A percentile compares a stretch with the other conserved stretches of the same genome.
These are phyloP conservation scores for Penicillium alfredii DNA, from an alignment of 495 filamentous ascomycete genomes.

Conservation along the genomic window DNA sequence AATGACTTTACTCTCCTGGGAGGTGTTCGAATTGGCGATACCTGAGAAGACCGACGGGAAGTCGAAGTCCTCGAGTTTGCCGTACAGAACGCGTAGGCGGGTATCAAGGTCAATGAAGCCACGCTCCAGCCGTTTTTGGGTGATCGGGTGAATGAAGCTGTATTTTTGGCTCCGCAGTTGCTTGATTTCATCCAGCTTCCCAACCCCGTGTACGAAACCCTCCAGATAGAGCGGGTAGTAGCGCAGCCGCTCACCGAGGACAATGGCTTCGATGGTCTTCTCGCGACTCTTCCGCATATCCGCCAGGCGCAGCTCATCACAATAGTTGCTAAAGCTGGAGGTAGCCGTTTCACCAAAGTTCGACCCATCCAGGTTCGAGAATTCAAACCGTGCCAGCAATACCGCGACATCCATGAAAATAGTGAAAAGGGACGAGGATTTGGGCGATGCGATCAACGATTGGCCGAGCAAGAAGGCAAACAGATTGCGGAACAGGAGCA, in stretches of 20 bases:
- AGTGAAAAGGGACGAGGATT: slow-evolving; percentile 60
- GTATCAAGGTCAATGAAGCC: slow-evolving; percentile 71
- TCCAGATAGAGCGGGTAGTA: slow-evolving; percentile 81
- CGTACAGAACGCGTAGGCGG: slow-evolving; percentile 59
- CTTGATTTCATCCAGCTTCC: slow-evolving; percentile 72
- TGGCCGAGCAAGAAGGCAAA: slow-evolving; percentile 83
- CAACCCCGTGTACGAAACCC: slow-evolving; percentile 87
- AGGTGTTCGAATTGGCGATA: slow-evolving; percentile 70
- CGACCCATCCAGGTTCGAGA: slow-evolving; percentile 72
- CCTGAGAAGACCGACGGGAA: slow-evolving; percentile 91
- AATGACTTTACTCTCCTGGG: slow-evolving; percentile 64
- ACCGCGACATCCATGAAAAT: slow-evolving; percentile 68
- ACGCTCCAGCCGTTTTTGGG: slow-evolving; percentile 72
- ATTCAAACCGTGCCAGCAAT: slow-evolving; percentile 66
- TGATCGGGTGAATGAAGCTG: slow-evolving; percentile 59
- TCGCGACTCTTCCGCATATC: slow-evolving; percentile 80
- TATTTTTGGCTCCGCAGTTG: slow-evolving; percentile 63
- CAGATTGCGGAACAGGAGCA: slow-evolving; percentile 78
- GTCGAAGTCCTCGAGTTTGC: slow-evolving; percentile 73
- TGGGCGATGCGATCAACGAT: slow-evolving; percentile 70
- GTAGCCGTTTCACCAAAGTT: slow-evolving; percentile 78
- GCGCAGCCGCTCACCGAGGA: slow-evolving; percentile 80
- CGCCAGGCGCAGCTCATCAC: slow-evolving; percentile 67
- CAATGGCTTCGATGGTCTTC: slow-evolving; percentile 83
- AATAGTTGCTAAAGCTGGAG: slow-evolving; percentile 66